Evolutionary conservation across 2,329 filamentous ascomycete species (phyloP).

Genomic region (Didymella pomorum): DNA sequence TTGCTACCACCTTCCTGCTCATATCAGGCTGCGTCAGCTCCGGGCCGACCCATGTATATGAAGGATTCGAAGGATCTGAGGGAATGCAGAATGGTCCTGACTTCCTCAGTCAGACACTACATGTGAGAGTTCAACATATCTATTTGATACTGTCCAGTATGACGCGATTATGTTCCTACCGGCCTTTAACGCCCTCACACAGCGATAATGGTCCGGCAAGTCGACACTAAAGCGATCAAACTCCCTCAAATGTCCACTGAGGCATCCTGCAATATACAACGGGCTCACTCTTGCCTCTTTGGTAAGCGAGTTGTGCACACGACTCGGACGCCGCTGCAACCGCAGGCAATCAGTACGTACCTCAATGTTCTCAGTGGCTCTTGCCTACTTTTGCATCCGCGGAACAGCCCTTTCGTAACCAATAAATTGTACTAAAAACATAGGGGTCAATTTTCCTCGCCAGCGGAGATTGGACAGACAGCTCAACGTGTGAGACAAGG

Average conservation of each 20-base stretch:
- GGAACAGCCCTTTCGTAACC: neutral
- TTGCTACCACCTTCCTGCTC: neutral
- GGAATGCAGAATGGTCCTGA: neutral
- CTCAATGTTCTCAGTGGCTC: neutral
- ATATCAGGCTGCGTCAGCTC: neutral
- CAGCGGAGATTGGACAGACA: neutral
- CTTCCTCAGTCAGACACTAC: neutral
- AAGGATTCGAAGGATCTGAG: neutral
- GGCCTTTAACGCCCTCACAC: neutral
- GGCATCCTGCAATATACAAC: neutral
- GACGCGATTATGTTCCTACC: neutral
- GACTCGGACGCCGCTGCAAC: neutral
- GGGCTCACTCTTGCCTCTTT: neutral
- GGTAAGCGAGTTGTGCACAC: neutral
- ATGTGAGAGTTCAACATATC: neutral
- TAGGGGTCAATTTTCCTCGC: no score
- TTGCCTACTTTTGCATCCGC: no score
- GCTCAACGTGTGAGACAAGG: neutral
- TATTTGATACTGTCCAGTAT: neutral
- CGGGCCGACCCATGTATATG: neutral
- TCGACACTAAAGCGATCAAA: neutral
- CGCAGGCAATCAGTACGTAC: neutral
- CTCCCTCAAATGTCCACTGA: neutral
- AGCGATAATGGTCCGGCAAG: neutral
- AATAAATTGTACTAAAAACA: no score